Percentiles rank a stretch among this genome's conserved stretches.
phyloP scores from a whole-genome alignment of 345 rosid genomes.

The Heritiera littoralis region DNA sequence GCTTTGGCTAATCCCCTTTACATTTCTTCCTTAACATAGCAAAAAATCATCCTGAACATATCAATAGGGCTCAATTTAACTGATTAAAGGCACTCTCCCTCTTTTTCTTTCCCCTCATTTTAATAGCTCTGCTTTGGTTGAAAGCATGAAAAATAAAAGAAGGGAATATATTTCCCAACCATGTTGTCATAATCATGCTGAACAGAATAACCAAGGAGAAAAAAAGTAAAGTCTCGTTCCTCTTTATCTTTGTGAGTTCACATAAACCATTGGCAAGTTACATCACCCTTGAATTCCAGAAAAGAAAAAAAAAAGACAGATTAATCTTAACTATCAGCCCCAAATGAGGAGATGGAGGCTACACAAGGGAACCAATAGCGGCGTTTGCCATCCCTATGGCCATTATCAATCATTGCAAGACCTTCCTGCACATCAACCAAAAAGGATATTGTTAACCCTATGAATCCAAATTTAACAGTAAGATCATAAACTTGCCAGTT shows the following conservation, averaged over 20 bases:
- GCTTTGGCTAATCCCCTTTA: not conserved
- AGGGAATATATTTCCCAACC: too few relatives aligned
- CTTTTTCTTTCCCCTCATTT: not conserved
- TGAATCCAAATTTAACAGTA: conserved; percentile 1
- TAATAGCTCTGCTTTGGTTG: not conserved
- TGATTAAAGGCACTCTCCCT: too few relatives aligned
- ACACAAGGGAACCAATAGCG: conserved; percentile 90
- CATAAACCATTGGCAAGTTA: not conserved
- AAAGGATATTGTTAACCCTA: conserved; percentile 29
- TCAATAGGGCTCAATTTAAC: too few relatives aligned
- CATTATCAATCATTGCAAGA: conserved; percentile 83
- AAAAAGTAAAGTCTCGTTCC: too few relatives aligned
- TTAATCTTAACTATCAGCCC: conserved; percentile 34
- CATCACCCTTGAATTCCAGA: conserved; percentile 3
- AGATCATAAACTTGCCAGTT: not conserved
- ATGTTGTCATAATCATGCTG: not conserved
- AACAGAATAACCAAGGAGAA: too few relatives aligned
- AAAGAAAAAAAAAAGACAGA: not conserved
- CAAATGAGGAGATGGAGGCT: conserved; percentile 55
- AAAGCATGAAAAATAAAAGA: not conserved
- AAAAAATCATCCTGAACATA: not conserved
- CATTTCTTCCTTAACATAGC: not conserved
- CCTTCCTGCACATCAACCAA: conserved; percentile 58
- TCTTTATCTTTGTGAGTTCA: not conserved
- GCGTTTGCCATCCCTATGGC: conserved; percentile 67